phyloP scores from a whole-genome alignment of 768 basidiomycete genomes.

The Boletus pseudo-olivaceus region DNA sequence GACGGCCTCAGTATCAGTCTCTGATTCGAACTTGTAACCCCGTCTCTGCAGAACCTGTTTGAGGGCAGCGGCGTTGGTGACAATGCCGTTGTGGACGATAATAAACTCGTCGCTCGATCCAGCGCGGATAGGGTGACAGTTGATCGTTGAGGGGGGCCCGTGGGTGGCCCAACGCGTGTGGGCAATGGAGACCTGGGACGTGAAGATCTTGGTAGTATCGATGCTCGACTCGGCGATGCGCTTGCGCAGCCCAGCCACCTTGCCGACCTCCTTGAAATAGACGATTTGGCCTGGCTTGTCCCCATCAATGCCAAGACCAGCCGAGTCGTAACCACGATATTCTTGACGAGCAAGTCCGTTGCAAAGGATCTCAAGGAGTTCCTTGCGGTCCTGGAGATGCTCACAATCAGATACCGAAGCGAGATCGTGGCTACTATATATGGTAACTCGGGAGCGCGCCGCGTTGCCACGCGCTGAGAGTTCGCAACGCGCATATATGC shows the following conservation, averaged over 20 bases:
- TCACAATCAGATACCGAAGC: slow-evolving; percentile 10
- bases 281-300: slow-evolving; percentile 73
- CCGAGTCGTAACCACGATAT: slow-evolving; percentile 98
- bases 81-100: slow-evolving; percentile 98
- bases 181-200: slow-evolving; percentile 93
- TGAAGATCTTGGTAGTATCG: slow-evolving; percentile 71
- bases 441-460: slow-evolving; percentile 7
- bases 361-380: slow-evolving; percentile 86
- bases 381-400: slow-evolving; percentile 70
- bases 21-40: slow-evolving; percentile 90
- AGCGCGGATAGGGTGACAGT: slow-evolving; percentile 94
- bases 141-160: slow-evolving; percentile 79
- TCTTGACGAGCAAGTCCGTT: slow-evolving; percentile 93
- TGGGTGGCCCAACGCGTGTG: slow-evolving; percentile 99
- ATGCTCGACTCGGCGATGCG: slow-evolving; percentile 70
- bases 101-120: slow-evolving; percentile 81
- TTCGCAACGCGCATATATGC: slow-evolving; percentile 9
- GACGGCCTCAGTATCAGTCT: slow-evolving; percentile 97
- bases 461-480: neutral
- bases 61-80: slow-evolving; percentile 89
- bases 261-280: slow-evolving; percentile 98
- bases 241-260: slow-evolving; percentile 90
- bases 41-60: slow-evolving; percentile 92
- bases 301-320: slow-evolving; percentile 87
- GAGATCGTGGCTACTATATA: slow-evolving; percentile 17